Evolutionary conservation across 106 monocot species (phyloP).

Genomic region (Phalaenopsis equestris): DNA sequence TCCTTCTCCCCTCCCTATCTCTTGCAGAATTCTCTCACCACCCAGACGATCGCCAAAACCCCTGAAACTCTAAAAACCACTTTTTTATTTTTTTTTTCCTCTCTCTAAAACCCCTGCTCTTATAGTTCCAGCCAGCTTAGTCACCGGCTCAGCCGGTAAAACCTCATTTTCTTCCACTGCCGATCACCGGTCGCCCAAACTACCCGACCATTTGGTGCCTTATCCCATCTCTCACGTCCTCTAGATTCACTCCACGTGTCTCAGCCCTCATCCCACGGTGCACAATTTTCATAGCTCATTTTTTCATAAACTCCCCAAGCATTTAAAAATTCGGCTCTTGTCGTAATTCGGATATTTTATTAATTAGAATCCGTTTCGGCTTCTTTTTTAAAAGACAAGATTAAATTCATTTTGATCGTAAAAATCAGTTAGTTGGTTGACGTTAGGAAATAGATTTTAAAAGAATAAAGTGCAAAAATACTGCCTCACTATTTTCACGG

Average conservation of each 20-base stretch:
- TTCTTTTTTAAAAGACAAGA: too few relatives aligned
- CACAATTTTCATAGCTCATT: neutral
- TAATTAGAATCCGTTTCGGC: too few relatives aligned
- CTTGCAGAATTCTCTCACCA: slow-evolving; percentile 5
- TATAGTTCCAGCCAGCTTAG: slow-evolving; percentile 5
- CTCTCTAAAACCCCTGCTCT: slow-evolving; percentile 19
- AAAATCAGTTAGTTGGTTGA: too few relatives aligned
- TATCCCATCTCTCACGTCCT: neutral
- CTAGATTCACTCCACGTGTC: neutral
- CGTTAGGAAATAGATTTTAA: too few relatives aligned
- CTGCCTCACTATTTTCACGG: too few relatives aligned
- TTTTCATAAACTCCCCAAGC: too few relatives aligned
- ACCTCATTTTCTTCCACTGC: neutral
- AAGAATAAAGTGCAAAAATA: too few relatives aligned
- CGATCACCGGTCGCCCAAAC: slow-evolving; percentile 12
- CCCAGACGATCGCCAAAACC: slow-evolving; percentile 15
- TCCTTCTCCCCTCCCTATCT: neutral
- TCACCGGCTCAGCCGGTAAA: slow-evolving; percentile 19
- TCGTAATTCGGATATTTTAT: too few relatives aligned
- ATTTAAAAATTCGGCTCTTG: too few relatives aligned
- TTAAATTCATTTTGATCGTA: too few relatives aligned
- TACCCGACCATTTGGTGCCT: slow-evolving; percentile 7
- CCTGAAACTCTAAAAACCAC: slow-evolving; percentile 26
- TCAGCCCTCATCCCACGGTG: neutral
- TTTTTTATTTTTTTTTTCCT: neutral